These are phyloP conservation scores for Leccinellum rugosiceps DNA, from an alignment of 768 basidiomycete species.

Conservation along the genomic window DNA sequence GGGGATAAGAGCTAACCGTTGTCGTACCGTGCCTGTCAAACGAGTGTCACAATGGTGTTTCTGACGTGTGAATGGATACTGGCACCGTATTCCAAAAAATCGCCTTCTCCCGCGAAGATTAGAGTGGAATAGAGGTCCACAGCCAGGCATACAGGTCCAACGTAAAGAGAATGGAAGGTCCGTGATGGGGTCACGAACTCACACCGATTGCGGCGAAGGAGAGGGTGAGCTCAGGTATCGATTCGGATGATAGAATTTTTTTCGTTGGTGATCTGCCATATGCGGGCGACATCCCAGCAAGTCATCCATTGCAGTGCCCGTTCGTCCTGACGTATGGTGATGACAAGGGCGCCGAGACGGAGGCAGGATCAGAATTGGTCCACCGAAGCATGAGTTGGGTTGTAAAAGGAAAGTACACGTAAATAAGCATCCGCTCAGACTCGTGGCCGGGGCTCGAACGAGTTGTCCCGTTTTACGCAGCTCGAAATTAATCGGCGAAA, in stretches of 20 bases:
- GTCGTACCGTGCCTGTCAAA: slow-evolving; percentile 10
- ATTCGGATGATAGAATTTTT: background rate
- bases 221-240: background rate
- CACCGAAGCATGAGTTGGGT: background rate
- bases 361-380: slow-evolving; percentile 1
- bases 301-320: background rate
- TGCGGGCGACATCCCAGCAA: background rate
- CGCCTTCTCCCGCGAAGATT: slow-evolving; percentile 30
- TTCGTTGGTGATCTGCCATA: background rate
- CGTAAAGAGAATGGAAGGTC: background rate
- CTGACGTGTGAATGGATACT: slow-evolving; percentile 21
- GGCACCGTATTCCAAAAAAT: background rate
- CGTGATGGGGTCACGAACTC: background rate
- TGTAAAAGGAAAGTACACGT: background rate
- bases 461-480: background rate
- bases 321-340: background rate
- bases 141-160: background rate
- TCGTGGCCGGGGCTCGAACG: slow-evolving; percentile 5
- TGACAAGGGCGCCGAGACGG: slow-evolving; percentile 1
- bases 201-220: background rate
- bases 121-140: background rate
- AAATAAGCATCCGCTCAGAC: background rate
- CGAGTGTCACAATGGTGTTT: background rate
- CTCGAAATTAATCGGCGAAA: background rate
- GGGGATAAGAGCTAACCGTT: slow-evolving; percentile 6